phyloP scores from a whole-genome alignment of 139 green algal species.

The Trebouxia sp. region DNA sequence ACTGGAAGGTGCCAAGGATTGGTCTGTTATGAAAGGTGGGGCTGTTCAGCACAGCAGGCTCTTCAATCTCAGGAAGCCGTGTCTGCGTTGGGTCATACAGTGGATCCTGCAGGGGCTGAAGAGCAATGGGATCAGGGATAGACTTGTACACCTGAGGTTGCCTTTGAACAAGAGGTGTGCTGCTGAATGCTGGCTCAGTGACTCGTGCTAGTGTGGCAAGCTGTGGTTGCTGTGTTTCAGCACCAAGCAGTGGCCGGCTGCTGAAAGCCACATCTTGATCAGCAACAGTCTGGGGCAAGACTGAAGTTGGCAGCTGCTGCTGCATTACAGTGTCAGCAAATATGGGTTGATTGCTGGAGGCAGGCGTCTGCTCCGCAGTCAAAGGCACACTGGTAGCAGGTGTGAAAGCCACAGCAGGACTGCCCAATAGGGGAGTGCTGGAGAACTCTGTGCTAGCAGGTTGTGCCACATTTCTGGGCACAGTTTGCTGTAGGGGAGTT shows the following conservation, averaged over 20 bases:
- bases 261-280: not conserved
- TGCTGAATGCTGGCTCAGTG: too few species aligned
- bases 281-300: not conserved
- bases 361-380: not conserved
- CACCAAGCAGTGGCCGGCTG: not conserved
- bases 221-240: not conserved
- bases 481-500: too few species aligned
- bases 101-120: not conserved
- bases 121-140: too few species aligned
- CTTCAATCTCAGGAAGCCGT: too few species aligned
- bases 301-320: not conserved
- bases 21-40: conserved; percentile 1
- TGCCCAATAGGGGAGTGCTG: too few species aligned
- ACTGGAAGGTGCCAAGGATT: not conserved
- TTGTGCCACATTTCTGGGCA: too few species aligned
- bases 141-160: too few species aligned
- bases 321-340: not conserved
- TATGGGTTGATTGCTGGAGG: not conserved
- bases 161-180: too few species aligned
- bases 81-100: too few species aligned
- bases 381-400: too few species aligned
- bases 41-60: not conserved
- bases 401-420: too few species aligned
- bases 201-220: not conserved
- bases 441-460: too few species aligned